Base-by-base conservation (phyloP, 805 yeast species). In the Wilhelminamyces savonicus region DNA sequence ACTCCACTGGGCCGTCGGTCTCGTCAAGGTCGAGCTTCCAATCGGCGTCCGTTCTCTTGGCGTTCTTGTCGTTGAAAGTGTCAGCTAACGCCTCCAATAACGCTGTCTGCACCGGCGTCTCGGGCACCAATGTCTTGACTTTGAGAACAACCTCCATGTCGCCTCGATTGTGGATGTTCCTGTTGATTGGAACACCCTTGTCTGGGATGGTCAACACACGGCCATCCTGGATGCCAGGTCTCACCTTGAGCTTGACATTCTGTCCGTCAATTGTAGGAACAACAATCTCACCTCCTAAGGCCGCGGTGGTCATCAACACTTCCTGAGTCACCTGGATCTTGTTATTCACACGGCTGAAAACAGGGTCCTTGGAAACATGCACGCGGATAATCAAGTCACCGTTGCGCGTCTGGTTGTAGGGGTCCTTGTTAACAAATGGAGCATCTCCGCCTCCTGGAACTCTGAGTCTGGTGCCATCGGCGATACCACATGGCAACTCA, bases 61-160 rank as follows among this genome's bases (percentile, higher is more conserved):
- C 98, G 15, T 67, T 70, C 24, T 66, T 66, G 54, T 92, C 99
- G 35, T 82, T 76, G 28, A 82, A 72, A 2, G 94, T 82, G 50
- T 87, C 96, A 2, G 99, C 98, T 39, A 92, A 69, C 0, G 96
- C 95, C 54, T 92, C 99, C 47, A 94, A 69, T 32, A 92, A 63
- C 17, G 94, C 94, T 9, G 78, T 80, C 54, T 92, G 95, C 1
- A 92, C 80, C 10, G 90, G 83, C 15, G 83, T 80, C 32, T 71
- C 70, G 2, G 97, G 94, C 34, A 77, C 72, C 43, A 78, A 62
- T 4, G 87, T 76, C 45, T 75, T 73, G 12, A 92, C 82, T 28
- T 76, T 74, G 42, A 87, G 69, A 9, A 74, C 65, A 12, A 92
- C 84, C 44, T 75, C 78, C 73, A 88, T 66, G 46, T 82, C 84